Conservation (phyloP, 805 yeast species). For the Clavispora vitiphila region DNA sequence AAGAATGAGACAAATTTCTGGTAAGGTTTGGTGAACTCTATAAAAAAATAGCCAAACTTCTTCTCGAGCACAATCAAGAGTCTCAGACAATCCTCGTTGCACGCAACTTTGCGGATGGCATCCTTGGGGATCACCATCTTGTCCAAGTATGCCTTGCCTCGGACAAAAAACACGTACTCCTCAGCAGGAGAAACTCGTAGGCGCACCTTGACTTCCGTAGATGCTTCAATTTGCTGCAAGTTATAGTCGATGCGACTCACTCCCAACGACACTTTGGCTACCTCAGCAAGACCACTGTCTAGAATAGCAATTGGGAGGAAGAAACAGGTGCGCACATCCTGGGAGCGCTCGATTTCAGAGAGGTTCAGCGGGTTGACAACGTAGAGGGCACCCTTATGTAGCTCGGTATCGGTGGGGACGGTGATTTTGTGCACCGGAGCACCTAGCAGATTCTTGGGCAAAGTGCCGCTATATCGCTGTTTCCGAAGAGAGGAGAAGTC, state of each 20-base stretch:
- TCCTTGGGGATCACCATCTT: slow-evolving; percentile 11
- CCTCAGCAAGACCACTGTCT: slow-evolving; percentile 11
- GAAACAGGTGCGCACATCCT: slow-evolving; percentile 12
- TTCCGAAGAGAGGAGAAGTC: slow-evolving; percentile 11
- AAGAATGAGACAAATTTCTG: not conserved
- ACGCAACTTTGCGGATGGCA: not conserved
- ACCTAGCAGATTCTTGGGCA: slow-evolving; percentile 14
- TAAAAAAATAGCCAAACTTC: slow-evolving; percentile 11
- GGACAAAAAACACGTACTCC: slow-evolving; percentile 7
- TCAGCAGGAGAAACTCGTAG: slow-evolving; percentile 7
- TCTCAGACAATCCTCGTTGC: not conserved
- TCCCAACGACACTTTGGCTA: slow-evolving; percentile 5
- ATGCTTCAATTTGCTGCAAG: slow-evolving; percentile 8
- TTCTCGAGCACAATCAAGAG: slow-evolving; percentile 10
- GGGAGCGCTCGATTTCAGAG: slow-evolving; percentile 6
- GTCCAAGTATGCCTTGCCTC: slow-evolving; percentile 10
- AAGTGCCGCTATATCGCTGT: slow-evolving; percentile 12
- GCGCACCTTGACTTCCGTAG: slow-evolving; percentile 4
- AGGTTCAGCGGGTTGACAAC: slow-evolving; percentile 12
- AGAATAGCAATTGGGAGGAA: slow-evolving; percentile 6
- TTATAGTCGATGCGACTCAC: slow-evolving; percentile 11
- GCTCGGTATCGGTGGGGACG: slow-evolving; percentile 11
- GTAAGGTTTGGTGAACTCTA: slow-evolving; percentile 3
- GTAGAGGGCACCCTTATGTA: slow-evolving; percentile 7
- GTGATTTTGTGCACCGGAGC: slow-evolving; percentile 6